Base-by-base conservation (phyloP, 805 yeast species). In the Sporopachydermia quercuum region DNA sequence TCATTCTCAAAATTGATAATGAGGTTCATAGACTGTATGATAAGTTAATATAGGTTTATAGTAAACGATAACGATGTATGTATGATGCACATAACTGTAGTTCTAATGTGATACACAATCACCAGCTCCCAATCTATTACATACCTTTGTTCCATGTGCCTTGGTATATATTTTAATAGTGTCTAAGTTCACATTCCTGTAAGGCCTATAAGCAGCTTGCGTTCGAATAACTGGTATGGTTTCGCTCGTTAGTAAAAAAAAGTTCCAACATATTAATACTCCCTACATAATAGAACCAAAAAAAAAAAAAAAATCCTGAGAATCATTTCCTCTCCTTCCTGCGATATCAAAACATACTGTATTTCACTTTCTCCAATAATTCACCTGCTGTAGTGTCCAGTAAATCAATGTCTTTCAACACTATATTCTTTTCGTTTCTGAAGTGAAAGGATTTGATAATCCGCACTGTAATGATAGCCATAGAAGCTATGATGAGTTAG, bases 371-470 rank as follows among this genome's bases (percentile, higher is more conserved):
- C 15, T 71, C 75, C 27, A 78, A 66, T 15, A 91, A 62, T 47
- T 75, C 73, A 37, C 61, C 61, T 1, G 86, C 81, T 0, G 85
- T 83, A 40, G 78, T 74, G 5, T 60, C 62, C 43, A 76, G 70
- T 51, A 91, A 69, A 57, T 91, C 82, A 39, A 85, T 68, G 47
- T 78, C 71, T 18, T 68, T 71, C 37, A 86, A 58, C 5, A 87
- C 72, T 44, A 78, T 63, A 54, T 83, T 85, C 54, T 77, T 78
- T 39, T 84, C 87, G 50, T 89, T 86, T 61, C 96, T 70, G 60
- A 81, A 84, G 16, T 91, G 89, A 56, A 91, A 91, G 1, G 96
- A 85, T 55, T 89, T 89, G 52, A 91, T 74, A 16, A 91, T 71
- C 43, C 98, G 71, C 4, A 91, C 68, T 0, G 98, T 91, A 35